Base-by-base conservation (phyloP, 2,329 filamentous ascomycete genomes). In the Colletotrichum trifolii region DNA sequence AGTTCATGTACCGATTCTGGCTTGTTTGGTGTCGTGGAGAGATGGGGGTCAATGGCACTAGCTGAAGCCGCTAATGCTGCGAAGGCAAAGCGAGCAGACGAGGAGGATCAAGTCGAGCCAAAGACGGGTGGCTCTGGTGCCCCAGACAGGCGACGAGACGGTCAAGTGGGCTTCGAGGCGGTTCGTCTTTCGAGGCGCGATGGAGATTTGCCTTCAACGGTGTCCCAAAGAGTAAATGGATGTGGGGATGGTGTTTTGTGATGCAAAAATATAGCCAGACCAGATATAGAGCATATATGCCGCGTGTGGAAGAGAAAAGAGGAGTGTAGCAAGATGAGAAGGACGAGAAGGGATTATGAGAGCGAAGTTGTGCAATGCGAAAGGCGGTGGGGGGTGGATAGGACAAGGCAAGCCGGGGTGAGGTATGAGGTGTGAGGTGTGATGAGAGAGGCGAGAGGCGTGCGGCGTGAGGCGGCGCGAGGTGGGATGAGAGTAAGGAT, bases 1-100 rank as follows among this genome's bases (percentile, higher is more conserved):
- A 25, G 25, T 25, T 25, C 25, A 50, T 57, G 53, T 62, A 38
- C 46, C 59, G 52, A 57, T 50, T 56, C 13, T 25, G 1, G 4
- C 25, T 25, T 25, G 25, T 25, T 62, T 61, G 57, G 57, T 58
- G 62, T 56, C 52, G 25, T 25, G 25, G 25, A n/a, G 52, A 54
- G 46, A 52, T 56, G 62, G 62, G 57, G 58, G 52, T 62, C 52
- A 62, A 62, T 8, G 40, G 47, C 62, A 56, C 62, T 65, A 65
- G 36, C 9, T 42, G 52, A 43, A 35, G 58, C 46, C 52, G 62
- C 62, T 62, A 65, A 54, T 54, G 58, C 52, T 62, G 47, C 10
- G 40, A 47, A 35, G 46, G 57, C 39, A 43, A 56, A 65, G 47
- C 25, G 25, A 25, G 25, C 46, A 38, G 46, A 58, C 55, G 55